Evolutionary conservation across 2,329 filamentous ascomycete species (phyloP).

Genomic region (Phialophora macrospora): DNA sequence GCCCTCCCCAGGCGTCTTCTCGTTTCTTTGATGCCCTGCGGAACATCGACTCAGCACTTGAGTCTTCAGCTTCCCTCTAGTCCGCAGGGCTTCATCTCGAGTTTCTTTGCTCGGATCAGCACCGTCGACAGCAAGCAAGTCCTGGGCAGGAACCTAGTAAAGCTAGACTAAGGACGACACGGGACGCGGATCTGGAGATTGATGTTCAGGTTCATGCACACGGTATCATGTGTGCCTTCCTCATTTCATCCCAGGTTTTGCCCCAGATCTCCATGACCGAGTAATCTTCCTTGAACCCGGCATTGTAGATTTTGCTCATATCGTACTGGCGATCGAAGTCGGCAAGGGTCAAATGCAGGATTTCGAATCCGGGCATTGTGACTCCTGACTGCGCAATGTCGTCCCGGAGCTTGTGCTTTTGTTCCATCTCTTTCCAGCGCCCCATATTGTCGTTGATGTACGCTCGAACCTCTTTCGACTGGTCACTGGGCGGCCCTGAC

Average conservation of each 20-base stretch:
- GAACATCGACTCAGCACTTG: too few relatives aligned
- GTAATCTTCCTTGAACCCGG: background rate
- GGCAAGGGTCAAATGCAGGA: background rate
- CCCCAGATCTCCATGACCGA: background rate
- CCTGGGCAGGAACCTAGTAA: too few relatives aligned
- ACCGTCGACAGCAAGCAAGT: too few relatives aligned
- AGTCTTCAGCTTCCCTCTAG: too few relatives aligned
- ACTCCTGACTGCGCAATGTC: background rate
- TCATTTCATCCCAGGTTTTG: background rate
- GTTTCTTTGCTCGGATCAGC: too few relatives aligned
- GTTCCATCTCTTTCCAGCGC: background rate
- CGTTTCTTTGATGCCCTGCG: too few relatives aligned
- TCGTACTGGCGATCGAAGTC: background rate
- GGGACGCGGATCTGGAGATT: background rate
- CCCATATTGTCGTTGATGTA: background rate
- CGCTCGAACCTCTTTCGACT: background rate
- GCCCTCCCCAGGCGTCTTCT: too few relatives aligned
- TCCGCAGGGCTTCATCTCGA: too few relatives aligned
- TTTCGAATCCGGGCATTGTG: background rate
- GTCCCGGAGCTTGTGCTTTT: background rate
- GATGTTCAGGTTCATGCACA: background rate
- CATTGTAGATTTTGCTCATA: background rate
- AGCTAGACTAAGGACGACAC: too few relatives aligned
- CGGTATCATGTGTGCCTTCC: background rate
- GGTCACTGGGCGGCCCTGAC: background rate